Conservation (phyloP, 2,329 filamentous ascomycete species). For the Botryotinia narcissicola region DNA sequence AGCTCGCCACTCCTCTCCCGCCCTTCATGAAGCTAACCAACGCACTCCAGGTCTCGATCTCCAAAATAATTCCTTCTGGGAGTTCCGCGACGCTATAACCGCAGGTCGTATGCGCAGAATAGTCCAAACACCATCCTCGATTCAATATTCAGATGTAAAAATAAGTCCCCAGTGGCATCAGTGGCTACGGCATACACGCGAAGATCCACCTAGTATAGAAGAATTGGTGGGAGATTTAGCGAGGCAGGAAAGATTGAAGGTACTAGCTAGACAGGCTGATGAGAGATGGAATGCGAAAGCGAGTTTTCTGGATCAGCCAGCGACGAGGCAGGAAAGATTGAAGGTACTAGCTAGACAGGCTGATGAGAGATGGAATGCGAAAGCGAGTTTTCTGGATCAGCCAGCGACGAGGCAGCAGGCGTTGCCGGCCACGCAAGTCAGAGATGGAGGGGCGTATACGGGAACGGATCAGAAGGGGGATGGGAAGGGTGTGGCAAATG, state of each 20-base stretch:
- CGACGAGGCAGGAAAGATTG: constrained; percentile 42
- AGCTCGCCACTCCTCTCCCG: constrained; percentile 1
- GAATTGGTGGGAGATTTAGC: constrained; percentile 56
- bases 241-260: constrained; percentile 53
- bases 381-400: constrained; percentile 49
- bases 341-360: constrained; percentile 58
- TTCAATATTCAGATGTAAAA: constrained; percentile 53
- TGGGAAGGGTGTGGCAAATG: background rate
- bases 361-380: constrained; percentile 62
- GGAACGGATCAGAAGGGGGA: background rate
- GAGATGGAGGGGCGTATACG: background rate
- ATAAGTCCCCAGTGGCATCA: constrained; percentile 66
- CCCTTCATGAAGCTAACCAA: background rate
- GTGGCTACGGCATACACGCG: constrained; percentile 62
- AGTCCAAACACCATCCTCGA: constrained; percentile 55
- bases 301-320: constrained; percentile 46
- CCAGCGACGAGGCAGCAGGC: constrained; percentile 30
- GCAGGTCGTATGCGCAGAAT: constrained; percentile 57
- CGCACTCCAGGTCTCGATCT: constrained; percentile 56
- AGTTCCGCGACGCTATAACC: constrained; percentile 52
- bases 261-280: constrained; percentile 60
- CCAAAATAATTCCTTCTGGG: constrained; percentile 67
- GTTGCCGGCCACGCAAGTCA: background rate
- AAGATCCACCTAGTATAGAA: constrained; percentile 51
- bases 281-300: constrained; percentile 62